phyloP scores from a whole-genome alignment of 805 yeast genomes.

The Metschnikowia kunwiensis region DNA sequence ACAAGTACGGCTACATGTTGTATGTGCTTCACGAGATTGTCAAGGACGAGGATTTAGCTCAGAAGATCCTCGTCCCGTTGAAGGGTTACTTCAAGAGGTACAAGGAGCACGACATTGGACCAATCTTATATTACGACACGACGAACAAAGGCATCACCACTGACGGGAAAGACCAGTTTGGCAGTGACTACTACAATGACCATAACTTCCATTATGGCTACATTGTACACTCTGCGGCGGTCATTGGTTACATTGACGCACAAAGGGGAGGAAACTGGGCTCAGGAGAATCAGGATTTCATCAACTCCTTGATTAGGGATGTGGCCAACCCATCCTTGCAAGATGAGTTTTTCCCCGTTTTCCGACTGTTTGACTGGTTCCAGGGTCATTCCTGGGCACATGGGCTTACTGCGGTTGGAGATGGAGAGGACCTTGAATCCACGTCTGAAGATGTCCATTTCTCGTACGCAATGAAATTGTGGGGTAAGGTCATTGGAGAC shows the following conservation, averaged over 20 bases:
- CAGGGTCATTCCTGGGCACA: conserved; percentile 75
- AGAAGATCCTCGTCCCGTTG: conserved; percentile 31
- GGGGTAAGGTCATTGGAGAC: conserved; percentile 62
- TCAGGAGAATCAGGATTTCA: conserved; percentile 48
- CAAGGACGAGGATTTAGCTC: conserved; percentile 39
- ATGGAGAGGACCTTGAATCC: conserved; percentile 72
- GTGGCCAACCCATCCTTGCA: conserved; percentile 57
- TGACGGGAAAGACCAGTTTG: conserved; percentile 51
- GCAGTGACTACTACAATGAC: conserved; percentile 76
- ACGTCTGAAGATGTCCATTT: conserved; percentile 70
- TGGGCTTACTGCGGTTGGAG: conserved; percentile 59
- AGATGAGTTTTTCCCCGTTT: conserved; percentile 60
- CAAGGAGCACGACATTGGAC: conserved; percentile 40
- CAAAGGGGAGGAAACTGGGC: conserved; percentile 59
- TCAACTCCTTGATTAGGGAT: conserved; percentile 61
- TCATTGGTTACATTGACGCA: conserved; percentile 65
- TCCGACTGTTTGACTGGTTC: conserved; percentile 67
- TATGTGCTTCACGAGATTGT: conserved; percentile 49
- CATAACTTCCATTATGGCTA: conserved; percentile 89
- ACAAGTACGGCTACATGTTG: conserved; percentile 50
- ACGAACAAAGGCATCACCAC: conserved; percentile 57
- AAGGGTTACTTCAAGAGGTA: conserved; percentile 45
- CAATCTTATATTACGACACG: conserved; percentile 55
- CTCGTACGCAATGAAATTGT: conserved; percentile 63
- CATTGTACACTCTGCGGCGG: conserved; percentile 78